Percentiles rank a stretch among this genome's conserved stretches.
phyloP scores from a whole-genome alignment of 2,329 filamentous ascomycete genomes.

The Stenocarpella maydis region DNA sequence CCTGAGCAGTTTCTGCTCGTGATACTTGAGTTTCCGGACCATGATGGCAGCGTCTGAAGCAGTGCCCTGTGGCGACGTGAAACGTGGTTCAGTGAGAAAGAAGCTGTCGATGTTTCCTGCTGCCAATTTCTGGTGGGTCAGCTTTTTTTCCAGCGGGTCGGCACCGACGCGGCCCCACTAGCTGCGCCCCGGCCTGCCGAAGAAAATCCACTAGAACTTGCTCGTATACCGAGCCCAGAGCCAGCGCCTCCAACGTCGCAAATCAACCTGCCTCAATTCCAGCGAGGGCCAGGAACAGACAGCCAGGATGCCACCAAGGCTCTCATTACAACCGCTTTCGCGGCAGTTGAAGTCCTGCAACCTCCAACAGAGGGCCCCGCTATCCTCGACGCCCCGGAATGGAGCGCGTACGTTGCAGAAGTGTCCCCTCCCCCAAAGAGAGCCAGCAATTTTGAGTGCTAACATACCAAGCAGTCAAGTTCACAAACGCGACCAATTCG shows the following conservation, averaged over 20 bases:
- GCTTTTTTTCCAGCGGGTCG: conserved; percentile 31
- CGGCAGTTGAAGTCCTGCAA: conserved; percentile 37
- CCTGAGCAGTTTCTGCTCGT: conserved; percentile 95
- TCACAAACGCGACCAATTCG: conserved; percentile 13
- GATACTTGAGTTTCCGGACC: conserved; percentile 96
- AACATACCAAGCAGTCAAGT: conserved; percentile 23
- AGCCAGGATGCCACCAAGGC: conserved; percentile 33
- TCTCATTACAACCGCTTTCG: conserved; percentile 31
- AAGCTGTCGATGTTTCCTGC: conserved; percentile 15
- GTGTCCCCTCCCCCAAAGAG: background rate
- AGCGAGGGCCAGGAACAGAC: conserved; percentile 6
- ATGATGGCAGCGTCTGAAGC: conserved; percentile 58
- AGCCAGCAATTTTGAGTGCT: background rate
- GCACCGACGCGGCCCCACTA: conserved; percentile 27
- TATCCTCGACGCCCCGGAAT: conserved; percentile 32
- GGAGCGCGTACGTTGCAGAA: conserved; percentile 26
- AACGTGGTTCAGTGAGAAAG: background rate
- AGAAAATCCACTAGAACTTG: conserved; percentile 29
- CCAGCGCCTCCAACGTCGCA: background rate
- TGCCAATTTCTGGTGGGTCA: conserved; percentile 38
- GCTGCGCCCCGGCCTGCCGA: conserved; percentile 27
- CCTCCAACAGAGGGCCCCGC: conserved; percentile 30
- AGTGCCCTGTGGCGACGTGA: background rate
- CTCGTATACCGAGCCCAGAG: background rate
- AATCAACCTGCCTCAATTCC: background rate